Conservation (phyloP, 805 yeast species). For the Wickerhamiella kurtzmanii region DNA sequence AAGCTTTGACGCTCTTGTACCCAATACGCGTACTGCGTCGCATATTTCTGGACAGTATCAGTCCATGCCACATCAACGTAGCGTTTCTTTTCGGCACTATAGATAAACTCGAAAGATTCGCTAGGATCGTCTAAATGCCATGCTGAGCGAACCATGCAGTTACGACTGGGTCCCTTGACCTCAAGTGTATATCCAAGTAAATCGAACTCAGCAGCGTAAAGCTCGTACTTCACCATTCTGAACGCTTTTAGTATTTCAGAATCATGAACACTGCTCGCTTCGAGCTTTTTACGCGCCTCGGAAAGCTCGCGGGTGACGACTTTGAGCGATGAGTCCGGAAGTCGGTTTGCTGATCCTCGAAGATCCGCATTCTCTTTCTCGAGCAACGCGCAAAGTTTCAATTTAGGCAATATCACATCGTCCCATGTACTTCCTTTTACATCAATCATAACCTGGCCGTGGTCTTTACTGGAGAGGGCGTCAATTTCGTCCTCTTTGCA, state of each 20-base stretch:
- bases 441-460: conserved; percentile 1
- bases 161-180: conserved; percentile 5
- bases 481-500: neutral
- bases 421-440: conserved; percentile 6
- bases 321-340: neutral
- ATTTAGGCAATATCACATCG: neutral
- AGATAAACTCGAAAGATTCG: conserved; percentile 8
- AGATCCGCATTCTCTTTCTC: conserved; percentile 2
- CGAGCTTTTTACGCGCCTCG: neutral
- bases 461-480: neutral
- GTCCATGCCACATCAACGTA: conserved; percentile 12
- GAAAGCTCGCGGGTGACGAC: neutral
- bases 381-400: neutral
- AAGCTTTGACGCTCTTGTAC: conserved; percentile 10
- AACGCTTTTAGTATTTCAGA: conserved; percentile 3
- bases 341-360: neutral
- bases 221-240: conserved; percentile 14
- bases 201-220: conserved; percentile 13
- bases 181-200: conserved; percentile 10
- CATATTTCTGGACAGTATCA: conserved; percentile 1
- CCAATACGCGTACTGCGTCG: conserved; percentile 10
- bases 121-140: conserved; percentile 2
- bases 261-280: neutral
- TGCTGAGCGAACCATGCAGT: conserved; percentile 5
- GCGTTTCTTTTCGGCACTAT: conserved; percentile 3